phyloP scores from a whole-genome alignment of 2,329 filamentous ascomycete species.

The Pleochaeta shiraiana region DNA sequence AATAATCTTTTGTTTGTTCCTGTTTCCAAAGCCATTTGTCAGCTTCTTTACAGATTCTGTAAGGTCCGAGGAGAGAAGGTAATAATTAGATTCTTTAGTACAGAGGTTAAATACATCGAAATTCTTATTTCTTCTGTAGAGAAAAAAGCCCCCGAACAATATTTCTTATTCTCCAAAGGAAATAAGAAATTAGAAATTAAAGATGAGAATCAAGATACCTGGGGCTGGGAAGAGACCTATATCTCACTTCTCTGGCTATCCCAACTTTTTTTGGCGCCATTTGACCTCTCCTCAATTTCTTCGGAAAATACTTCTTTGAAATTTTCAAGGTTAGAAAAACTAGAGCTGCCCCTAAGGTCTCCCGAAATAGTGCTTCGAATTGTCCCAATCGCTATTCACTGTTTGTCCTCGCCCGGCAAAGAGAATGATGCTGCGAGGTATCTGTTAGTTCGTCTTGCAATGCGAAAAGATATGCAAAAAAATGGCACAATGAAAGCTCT shows the following conservation, averaged over 20 bases:
- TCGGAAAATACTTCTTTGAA: conserved; percentile 27
- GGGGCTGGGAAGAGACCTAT: conserved; percentile 73
- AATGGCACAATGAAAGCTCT: conserved; percentile 47
- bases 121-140: conserved; percentile 57
- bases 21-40: conserved; percentile 41
- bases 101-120: conserved; percentile 71
- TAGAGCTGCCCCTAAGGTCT: conserved; percentile 34
- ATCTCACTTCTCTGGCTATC: conserved; percentile 74
- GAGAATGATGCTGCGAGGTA: conserved; percentile 75
- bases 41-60: conserved; percentile 72
- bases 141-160: conserved; percentile 20
- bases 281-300: conserved; percentile 76
- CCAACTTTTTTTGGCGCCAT: conserved; percentile 65
- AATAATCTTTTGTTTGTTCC: conserved; percentile 13
- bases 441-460: conserved; percentile 59
- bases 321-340: conserved; percentile 23
- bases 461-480: conserved; percentile 71
- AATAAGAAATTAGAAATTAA: neutral
- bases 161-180: too few species aligned
- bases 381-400: conserved; percentile 46
- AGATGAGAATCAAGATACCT: neutral
- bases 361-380: conserved; percentile 51
- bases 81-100: conserved; percentile 73
- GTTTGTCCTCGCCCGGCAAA: conserved; percentile 57
- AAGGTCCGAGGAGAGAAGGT: conserved; percentile 91